phyloP scores from a whole-genome alignment of 768 basidiomycete species.

The Suillus brevipes region DNA sequence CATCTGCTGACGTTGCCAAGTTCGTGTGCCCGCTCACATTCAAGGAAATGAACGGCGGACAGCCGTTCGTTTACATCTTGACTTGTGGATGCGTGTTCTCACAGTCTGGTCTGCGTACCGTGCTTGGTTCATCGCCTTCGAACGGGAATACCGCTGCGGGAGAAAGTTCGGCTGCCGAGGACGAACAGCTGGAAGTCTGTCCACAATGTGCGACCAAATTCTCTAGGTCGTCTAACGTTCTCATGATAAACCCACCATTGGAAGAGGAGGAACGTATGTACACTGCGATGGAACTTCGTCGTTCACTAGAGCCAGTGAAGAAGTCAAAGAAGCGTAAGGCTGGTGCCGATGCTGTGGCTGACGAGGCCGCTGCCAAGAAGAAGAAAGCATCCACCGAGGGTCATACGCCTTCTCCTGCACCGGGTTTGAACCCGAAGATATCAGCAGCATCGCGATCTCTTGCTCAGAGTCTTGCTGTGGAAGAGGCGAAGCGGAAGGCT shows the following conservation, averaged over 20 bases:
- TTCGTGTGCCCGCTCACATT: constrained; percentile 92
- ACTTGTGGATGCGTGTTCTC: constrained; percentile 92
- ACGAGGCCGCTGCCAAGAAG: constrained; percentile 42
- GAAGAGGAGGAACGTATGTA: constrained; percentile 68
- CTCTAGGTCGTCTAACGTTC: constrained; percentile 51
- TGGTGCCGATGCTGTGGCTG: constrained; percentile 26
- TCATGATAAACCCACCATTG: constrained; percentile 65
- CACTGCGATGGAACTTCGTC: constrained; percentile 54
- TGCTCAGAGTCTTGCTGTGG: constrained; percentile 67
- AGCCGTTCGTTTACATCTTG: constrained; percentile 85
- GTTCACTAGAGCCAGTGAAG: constrained; percentile 55
- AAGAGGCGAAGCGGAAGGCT: constrained; percentile 82
- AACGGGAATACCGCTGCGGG: constrained; percentile 24
- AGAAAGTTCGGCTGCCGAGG: constrained; percentile 25
- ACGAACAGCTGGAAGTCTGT: constrained; percentile 56
- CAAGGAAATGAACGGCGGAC: constrained; percentile 91
- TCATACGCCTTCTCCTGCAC: constrained; percentile 26
- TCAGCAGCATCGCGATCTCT: constrained; percentile 66
- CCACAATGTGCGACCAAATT: constrained; percentile 79
- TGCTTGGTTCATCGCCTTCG: constrained; percentile 31
- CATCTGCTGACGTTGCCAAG: constrained; percentile 52
- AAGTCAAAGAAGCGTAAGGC: constrained; percentile 66
- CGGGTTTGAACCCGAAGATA: constrained; percentile 47
- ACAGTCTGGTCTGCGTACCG: constrained; percentile 74
- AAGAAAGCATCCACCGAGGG: constrained; percentile 29